A percentile compares a stretch with the other conserved stretches of the same genome.
phyloP scores from a whole-genome alignment of 257 asterid genomes.

The Cordia subcordata region DNA sequence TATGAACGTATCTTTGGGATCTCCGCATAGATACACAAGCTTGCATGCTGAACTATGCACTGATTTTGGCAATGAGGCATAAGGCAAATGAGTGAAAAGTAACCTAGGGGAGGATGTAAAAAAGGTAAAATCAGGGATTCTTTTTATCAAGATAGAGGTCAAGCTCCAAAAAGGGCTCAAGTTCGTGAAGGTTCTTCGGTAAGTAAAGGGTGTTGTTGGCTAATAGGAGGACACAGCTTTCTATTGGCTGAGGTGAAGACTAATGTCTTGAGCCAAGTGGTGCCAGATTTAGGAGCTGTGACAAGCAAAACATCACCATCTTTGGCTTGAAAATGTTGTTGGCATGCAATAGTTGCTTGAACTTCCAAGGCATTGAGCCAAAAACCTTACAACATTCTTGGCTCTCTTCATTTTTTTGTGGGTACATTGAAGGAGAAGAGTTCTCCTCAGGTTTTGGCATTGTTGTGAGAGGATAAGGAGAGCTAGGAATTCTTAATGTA shows the following conservation, averaged over 20 bases:
- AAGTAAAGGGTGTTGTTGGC: conserved; percentile 11
- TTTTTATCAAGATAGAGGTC: not conserved
- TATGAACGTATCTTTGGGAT: conserved; percentile 11
- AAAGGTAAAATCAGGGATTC: not conserved
- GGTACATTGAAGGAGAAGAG: not conserved
- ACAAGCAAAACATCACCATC: conserved; percentile 19
- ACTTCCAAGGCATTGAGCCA: conserved; percentile 10
- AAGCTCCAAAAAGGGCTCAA: conserved; percentile 14
- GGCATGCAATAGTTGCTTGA: conserved; percentile 16
- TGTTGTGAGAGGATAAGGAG: too few relatives aligned
- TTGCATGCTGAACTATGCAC: conserved; percentile 1
- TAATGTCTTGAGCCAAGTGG: conserved; percentile 25
- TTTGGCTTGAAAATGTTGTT: conserved; percentile 11
- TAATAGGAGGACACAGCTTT: not conserved
- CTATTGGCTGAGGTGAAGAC: conserved; percentile 7
- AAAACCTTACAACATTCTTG: conserved; percentile 19
- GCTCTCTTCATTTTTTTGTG: not conserved
- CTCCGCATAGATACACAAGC: conserved; percentile 16
- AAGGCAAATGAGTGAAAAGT: conserved; percentile 14
- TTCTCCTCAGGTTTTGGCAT: too few relatives aligned
- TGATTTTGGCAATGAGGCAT: conserved; percentile 1
- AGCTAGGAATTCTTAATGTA: too few relatives aligned
- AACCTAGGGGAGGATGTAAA: conserved; percentile 4
- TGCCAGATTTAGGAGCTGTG: conserved; percentile 26
- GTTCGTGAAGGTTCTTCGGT: conserved; percentile 16